Evolutionary conservation across 345 rosid genomes (phyloP), one percentile per base, ranked within the genome.

Genomic region (Rhodamnia rubescens): DNA sequence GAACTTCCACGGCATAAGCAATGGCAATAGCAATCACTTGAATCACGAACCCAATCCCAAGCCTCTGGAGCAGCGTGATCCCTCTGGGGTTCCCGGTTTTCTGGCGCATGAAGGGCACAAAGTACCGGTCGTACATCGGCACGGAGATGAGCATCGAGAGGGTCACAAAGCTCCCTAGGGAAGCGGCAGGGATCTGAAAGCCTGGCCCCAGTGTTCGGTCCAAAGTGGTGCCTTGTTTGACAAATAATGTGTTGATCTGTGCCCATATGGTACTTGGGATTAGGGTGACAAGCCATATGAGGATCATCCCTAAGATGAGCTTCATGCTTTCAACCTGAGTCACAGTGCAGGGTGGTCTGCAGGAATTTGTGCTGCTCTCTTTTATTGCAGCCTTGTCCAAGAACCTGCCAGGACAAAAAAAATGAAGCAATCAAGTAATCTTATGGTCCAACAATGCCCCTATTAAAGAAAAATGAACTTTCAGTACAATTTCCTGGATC

Each of bases 191-290:
- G 82, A 96, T 92, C 59, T 93, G 92, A 88, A 96, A 94, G 83
- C 52, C 58, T 1, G 93, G 84, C 54, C 95, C 96, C 9, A 96
- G 57, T 53, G 58, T 85, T 8, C 99, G 89, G 90, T 96, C 92
- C 84, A 96, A 83, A 58, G 98, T 95, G 50, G 96, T 95, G 75
- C 99, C 99, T 87, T 96, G 99, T 87, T 96, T 96, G 88, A 96
- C 96, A 85, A 94, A 96, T 16, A 96, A 87, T 29, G 99, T 96
- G 89, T 96, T 96, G 89, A 96, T 92, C 90, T 95, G 99, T 83
- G 99, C 98, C 96, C 98, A 93, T 84, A 95, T 87, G 56, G 93
- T 95, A 89, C 95, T 93, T 49, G 99, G 99, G 53, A 95, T 90
- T 80, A 96, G 88, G 53, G 98, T 95, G 82, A 92, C 98, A 1